These are phyloP conservation scores for Calonectria hongkongensis DNA, from an alignment of 2,329 filamentous ascomycete species.

Conservation along the genomic window DNA sequence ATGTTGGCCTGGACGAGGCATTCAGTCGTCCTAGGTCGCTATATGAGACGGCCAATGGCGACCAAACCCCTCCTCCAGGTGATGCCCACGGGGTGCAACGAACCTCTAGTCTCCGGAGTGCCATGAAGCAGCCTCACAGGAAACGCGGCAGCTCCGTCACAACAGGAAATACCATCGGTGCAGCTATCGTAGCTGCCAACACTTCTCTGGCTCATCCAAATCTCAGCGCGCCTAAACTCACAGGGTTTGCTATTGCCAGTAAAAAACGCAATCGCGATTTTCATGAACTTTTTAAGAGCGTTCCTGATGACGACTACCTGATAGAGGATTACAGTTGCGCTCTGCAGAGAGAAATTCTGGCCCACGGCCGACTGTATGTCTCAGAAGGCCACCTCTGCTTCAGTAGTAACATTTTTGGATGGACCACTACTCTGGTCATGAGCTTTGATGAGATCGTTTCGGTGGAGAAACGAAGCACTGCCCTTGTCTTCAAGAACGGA, in stretches of 20 bases:
- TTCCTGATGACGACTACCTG: conserved; percentile 97
- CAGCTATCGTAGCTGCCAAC: conserved; percentile 82
- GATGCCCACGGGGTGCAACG: conserved; percentile 77
- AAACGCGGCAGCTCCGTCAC: conserved; percentile 89
- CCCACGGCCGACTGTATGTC: conserved; percentile 95
- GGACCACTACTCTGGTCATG: conserved; percentile 98
- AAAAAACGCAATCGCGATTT: conserved; percentile 98
- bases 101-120: conserved; percentile 81
- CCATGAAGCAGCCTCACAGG: conserved; percentile 73
- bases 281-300: conserved; percentile 93
- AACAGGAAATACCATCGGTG: conserved; percentile 79
- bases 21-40: conserved; percentile 68
- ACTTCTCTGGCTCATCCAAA: conserved; percentile 80
- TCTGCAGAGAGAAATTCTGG: conserved; percentile 93
- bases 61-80: conserved; percentile 81
- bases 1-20: conserved; percentile 59
- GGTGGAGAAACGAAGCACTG: conserved; percentile 97
- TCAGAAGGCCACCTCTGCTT: conserved; percentile 99
- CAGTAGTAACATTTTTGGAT: conserved; percentile 98
- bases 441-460: conserved; percentile 98
- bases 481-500: conserved; percentile 96
- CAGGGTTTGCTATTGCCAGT: conserved; percentile 96
- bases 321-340: conserved; percentile 99
- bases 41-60: conserved; percentile 70
- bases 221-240: conserved; percentile 82